Evolutionary conservation across 73 alveolate genomes (phyloP), one percentile per base, ranked within the genome.

Genomic region (Paramecium sonneborni): DNA sequence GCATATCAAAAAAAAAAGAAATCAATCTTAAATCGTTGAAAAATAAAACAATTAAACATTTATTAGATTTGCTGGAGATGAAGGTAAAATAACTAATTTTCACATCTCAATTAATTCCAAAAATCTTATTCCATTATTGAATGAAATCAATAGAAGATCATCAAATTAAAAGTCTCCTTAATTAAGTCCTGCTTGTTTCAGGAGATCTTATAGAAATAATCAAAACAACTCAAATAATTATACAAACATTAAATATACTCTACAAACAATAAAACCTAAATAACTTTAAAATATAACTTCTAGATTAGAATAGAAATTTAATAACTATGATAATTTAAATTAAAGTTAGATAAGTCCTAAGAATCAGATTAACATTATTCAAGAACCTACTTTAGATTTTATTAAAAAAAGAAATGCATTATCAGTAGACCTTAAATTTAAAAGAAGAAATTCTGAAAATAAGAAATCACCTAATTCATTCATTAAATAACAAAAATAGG

Each of bases 1-100:
- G 34, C 87, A 74, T 74, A 21, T 74, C 7, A 74, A 32, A 12
- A 74, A 28, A 9, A 62, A 62, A 62, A 62, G 84, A 62, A 15
- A 32, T 11, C 23, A 26, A 26, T 62, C 84, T 3, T 6, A 62
- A 62, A 23, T 20, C 6, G 48, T 52, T 18, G 68, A 26, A 28
- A 62, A 62, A 62, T 62, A 1, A 26, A 24, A 62, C 23, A 62
- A 32, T 12, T 6, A 62, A 26, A 26, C 39, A 12, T 30, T 62
- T 26, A 26, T 62, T 62, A 43, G 84, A 11, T 62, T 62, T 62
- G 48, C 84, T 14, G 84, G 84, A 26, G 84, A 62, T 24, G 84
- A 62, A 30, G 84, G 84, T 30, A 62, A 62, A 62, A 62, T 62
- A 21, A 62, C 84, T 2, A 62, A 62, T 26, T 62, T 62, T 62